Conservation (phyloP, 495 filamentous ascomycete species). For the Delitschia confertaspora region DNA sequence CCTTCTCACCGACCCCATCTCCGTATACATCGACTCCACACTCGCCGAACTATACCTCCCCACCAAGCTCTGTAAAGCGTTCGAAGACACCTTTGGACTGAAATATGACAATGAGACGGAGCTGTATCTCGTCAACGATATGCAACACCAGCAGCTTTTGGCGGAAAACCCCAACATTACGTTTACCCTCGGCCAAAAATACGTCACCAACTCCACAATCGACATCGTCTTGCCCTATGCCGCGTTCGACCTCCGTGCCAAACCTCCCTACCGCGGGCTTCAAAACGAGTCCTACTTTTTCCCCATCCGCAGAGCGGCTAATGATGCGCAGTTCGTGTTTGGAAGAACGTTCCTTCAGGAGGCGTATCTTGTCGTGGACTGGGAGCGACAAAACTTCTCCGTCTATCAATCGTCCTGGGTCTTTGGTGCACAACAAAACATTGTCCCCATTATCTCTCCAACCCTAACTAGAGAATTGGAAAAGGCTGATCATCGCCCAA, state of each 20-base stretch:
- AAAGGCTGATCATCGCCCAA: not conserved
- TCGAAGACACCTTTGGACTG: slow-evolving; percentile 46
- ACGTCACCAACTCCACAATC: slow-evolving; percentile 36
- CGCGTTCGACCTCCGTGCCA: slow-evolving; percentile 43
- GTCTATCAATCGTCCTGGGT: slow-evolving; percentile 36
- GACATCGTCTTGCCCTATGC: slow-evolving; percentile 46
- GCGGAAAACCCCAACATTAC: slow-evolving; percentile 44
- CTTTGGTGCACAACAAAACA: slow-evolving; percentile 30
- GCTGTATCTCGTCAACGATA: slow-evolving; percentile 44
- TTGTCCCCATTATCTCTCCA: slow-evolving; percentile 32
- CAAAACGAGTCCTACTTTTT: slow-evolving; percentile 41
- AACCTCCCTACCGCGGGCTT: slow-evolving; percentile 28
- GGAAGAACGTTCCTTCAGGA: slow-evolving; percentile 52
- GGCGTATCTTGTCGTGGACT: slow-evolving; percentile 44
- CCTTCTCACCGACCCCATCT: slow-evolving; percentile 21
- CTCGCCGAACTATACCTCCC: slow-evolving; percentile 51
- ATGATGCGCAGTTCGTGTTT: slow-evolving; percentile 46
- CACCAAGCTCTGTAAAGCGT: slow-evolving; percentile 42
- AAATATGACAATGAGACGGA: slow-evolving; percentile 37
- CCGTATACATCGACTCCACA: slow-evolving; percentile 44
- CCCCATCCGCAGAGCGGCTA: slow-evolving; percentile 42
- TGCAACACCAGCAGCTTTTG: slow-evolving; percentile 38
- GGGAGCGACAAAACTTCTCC: slow-evolving; percentile 41
- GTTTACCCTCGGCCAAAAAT: slow-evolving; percentile 41
- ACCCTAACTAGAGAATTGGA: not conserved